These are phyloP conservation scores for Pelargonium australe DNA, from an alignment of 441 rosid genomes.

Conservation along the genomic window DNA sequence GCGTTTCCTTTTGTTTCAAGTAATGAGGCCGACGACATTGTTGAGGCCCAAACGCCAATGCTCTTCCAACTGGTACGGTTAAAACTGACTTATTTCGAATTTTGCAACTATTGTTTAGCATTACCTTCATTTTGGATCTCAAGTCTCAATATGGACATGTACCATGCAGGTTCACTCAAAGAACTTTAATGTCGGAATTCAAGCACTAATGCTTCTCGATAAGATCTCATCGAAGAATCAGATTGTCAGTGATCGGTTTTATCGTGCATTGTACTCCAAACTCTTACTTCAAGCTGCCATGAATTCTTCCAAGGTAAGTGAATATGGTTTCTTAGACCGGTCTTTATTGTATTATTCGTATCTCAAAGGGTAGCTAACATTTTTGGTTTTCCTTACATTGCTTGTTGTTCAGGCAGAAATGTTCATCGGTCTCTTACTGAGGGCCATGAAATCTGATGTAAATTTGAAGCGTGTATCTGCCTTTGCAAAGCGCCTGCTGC, in stretches of 20 bases:
- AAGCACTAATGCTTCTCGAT: slow-evolving; percentile 92
- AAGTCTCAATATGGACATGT: slow-evolving; percentile 16
- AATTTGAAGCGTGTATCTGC: slow-evolving; percentile 85
- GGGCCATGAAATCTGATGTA: slow-evolving; percentile 89
- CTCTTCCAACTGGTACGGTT: slow-evolving; percentile 77
- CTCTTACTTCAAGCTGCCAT: slow-evolving; percentile 83
- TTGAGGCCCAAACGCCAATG: slow-evolving; percentile 80
- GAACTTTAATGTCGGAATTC: slow-evolving; percentile 93
- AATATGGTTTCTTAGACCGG: slow-evolving; percentile 1
- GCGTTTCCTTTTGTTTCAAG: slow-evolving; percentile 95
- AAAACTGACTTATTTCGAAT: neutral
- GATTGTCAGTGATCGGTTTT: slow-evolving; percentile 88
- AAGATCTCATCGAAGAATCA: slow-evolving; percentile 94
- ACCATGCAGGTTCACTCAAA: slow-evolving; percentile 77
- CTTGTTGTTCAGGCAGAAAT: slow-evolving; percentile 62
- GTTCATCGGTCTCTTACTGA: slow-evolving; percentile 83
- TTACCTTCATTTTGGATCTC: slow-evolving; percentile 12
- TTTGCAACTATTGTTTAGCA: slow-evolving; percentile 4
- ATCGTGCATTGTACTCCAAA: slow-evolving; percentile 88
- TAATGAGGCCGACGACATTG: slow-evolving; percentile 74
- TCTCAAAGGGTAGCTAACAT: neutral
- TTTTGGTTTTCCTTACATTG: neutral
- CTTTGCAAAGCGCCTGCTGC: slow-evolving; percentile 85
- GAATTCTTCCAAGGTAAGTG: slow-evolving; percentile 94
- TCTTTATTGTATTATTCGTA: neutral